phyloP scores from a whole-genome alignment of 2,329 filamentous ascomycete genomes.

The Clonostachys rosea region DNA sequence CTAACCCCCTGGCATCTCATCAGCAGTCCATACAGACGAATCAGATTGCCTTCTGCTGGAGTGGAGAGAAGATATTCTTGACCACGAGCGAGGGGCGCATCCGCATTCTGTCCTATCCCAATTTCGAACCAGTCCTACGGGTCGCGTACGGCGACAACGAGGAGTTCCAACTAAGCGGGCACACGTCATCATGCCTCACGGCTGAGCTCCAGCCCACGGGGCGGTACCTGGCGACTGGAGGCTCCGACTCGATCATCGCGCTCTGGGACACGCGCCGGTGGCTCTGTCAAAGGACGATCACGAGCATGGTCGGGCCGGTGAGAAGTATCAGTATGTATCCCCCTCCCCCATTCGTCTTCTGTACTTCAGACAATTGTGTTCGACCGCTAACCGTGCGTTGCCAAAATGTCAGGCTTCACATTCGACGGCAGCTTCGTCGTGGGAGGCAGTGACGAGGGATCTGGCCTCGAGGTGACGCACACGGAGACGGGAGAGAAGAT shows the following conservation, averaged over 20 bases:
- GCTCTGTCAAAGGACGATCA: constrained; percentile 69
- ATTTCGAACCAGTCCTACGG: constrained; percentile 50
- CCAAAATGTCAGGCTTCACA: constrained; percentile 61
- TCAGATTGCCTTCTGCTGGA: constrained; percentile 70
- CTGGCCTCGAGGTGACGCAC: constrained; percentile 65
- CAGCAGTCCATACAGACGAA: constrained; percentile 64
- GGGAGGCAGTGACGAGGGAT: constrained; percentile 67
- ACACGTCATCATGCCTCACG: constrained; percentile 68
- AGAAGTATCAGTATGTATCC: constrained; percentile 55
- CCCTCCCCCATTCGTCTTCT: background rate
- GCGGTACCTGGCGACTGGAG: constrained; percentile 68
- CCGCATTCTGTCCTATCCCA: constrained; percentile 65
- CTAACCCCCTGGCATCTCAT: constrained; percentile 51
- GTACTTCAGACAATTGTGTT: background rate
- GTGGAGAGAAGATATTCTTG: constrained; percentile 64
- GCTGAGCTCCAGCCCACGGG: constrained; percentile 68
- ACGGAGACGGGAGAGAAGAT: constrained; percentile 71
- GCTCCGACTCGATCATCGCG: constrained; percentile 69
- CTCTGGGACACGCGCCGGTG: constrained; percentile 77
- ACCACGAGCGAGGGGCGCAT: constrained; percentile 68
- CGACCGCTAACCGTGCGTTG: background rate
- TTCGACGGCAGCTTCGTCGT: constrained; percentile 74
- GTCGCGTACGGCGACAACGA: constrained; percentile 36
- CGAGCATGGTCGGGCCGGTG: constrained; percentile 64
- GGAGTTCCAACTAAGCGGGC: constrained; percentile 60